Conservation (phyloP, 441 rosid genomes). For the Hura crepitans region DNA sequence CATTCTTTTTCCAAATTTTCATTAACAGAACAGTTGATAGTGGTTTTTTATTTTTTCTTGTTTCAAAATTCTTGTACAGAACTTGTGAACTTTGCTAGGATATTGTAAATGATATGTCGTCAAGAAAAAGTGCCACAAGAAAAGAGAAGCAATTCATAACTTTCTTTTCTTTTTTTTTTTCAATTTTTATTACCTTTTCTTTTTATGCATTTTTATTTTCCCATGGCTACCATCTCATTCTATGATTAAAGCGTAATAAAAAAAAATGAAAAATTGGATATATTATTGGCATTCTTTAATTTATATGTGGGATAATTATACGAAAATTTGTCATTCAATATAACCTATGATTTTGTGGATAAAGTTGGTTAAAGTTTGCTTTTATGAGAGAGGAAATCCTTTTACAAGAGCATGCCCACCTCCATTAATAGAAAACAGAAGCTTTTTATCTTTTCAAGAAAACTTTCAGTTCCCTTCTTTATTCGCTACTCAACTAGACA, state of each 20-base stretch:
- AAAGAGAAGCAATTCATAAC: neutral
- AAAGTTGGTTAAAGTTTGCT: slow-evolving; percentile 2
- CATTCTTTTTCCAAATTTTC: slow-evolving; percentile 11
- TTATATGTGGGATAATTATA: no score
- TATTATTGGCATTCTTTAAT: no score
- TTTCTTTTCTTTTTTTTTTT: no score
- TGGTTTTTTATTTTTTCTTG: neutral
- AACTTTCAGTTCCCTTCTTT: slow-evolving; percentile 13
- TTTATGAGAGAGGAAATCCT: slow-evolving; percentile 25
- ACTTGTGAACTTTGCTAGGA: neutral
- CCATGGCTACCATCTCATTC: neutral
- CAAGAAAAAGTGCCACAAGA: neutral
- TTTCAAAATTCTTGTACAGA: neutral
- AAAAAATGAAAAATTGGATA: no score
- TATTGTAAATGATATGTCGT: slow-evolving; percentile 6
- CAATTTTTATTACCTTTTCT: neutral
- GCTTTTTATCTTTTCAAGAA: slow-evolving; percentile 22
- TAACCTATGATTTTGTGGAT: no score
- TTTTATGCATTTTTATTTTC: neutral
- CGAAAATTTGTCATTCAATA: no score
- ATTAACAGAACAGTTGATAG: neutral
- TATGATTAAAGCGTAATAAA: neutral
- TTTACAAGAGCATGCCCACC: slow-evolving; percentile 30
- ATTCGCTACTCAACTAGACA: slow-evolving; percentile 23
- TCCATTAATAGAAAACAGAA: slow-evolving; percentile 8